Percentiles rank a stretch among this genome's conserved stretches.
Conservation (phyloP, 2,329 filamentous ascomycete genomes). For the Decorospora gaudefroyi region DNA sequence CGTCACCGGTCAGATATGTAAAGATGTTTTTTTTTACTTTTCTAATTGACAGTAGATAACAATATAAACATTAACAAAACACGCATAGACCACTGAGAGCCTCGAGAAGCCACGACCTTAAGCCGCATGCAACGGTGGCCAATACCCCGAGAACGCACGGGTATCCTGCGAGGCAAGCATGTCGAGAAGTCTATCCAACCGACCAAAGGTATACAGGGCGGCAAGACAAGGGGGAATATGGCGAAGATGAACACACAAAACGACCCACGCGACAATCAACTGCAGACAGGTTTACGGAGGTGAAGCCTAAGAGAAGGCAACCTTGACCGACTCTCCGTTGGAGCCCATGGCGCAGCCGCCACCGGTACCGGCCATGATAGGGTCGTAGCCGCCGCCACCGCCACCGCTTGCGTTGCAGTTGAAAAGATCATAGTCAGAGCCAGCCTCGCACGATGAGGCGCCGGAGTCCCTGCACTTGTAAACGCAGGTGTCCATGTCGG, state of each 20-base stretch:
- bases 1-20: no score
- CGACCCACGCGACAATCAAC: slow-evolving; percentile 16
- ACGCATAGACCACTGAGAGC: slow-evolving; percentile 27
- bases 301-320: slow-evolving; percentile 28
- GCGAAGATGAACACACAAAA: slow-evolving; percentile 25
- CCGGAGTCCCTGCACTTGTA: slow-evolving; percentile 49
- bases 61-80: slow-evolving; percentile 37
- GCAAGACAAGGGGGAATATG: slow-evolving; percentile 26
- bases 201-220: slow-evolving; percentile 24
- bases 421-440: slow-evolving; percentile 47
- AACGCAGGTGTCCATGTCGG: slow-evolving; percentile 51
- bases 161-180: slow-evolving; percentile 30
- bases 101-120: slow-evolving; percentile 17
- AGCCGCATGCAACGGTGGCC: slow-evolving; percentile 23
- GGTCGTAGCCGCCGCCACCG: slow-evolving; percentile 39
- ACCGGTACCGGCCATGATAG: slow-evolving; percentile 30
- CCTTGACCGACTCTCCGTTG: slow-evolving; percentile 34
- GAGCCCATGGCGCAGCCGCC: slow-evolving; percentile 43
- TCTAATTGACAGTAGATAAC: slow-evolving; percentile 12
- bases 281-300: slow-evolving; percentile 13
- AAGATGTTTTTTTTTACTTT: slow-evolving; percentile 11
- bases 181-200: slow-evolving; percentile 19
- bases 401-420: slow-evolving; percentile 40
- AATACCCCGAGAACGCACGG: slow-evolving; percentile 24
- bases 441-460: slow-evolving; percentile 42